Evolutionary conservation across 169 alveolate genomes (phyloP).

Genomic region (Cryptosporidium meleagridis): DNA sequence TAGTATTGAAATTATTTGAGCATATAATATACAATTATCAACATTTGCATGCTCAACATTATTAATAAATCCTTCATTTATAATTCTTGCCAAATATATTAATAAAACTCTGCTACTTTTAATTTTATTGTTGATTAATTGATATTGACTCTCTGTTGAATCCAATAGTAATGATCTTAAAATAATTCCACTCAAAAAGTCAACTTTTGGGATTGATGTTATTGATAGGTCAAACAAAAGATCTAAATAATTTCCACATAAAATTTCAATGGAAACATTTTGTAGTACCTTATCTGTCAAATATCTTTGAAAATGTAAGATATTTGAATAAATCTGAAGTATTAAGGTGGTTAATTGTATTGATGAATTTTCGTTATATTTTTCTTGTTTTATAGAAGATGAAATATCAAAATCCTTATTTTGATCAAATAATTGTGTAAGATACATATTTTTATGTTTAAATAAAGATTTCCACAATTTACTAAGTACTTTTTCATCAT

Average conservation of each 20-base stretch:
- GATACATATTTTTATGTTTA: neutral
- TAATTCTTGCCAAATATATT: neutral
- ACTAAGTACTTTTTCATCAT: neutral
- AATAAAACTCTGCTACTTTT: conserved; percentile 13
- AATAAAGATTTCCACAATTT: conserved; percentile 47
- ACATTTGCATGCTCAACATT: neutral
- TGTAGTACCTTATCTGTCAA: conserved; percentile 8
- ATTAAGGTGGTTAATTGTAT: conserved; percentile 7
- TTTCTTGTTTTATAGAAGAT: neutral
- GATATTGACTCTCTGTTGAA: conserved; percentile 16
- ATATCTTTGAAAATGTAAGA: conserved; percentile 38
- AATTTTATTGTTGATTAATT: neutral
- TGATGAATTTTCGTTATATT: neutral
- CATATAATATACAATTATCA: conserved; percentile 36
- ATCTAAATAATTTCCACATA: conserved; percentile 20
- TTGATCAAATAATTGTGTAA: neutral
- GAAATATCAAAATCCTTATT: neutral
- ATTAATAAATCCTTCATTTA: neutral
- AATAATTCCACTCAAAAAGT: conserved; percentile 27
- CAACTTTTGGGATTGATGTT: conserved; percentile 2
- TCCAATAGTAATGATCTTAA: conserved; percentile 45
- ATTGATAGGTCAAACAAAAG: neutral
- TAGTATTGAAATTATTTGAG: conserved; percentile 65
- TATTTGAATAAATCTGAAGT: conserved; percentile 27
- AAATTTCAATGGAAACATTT: neutral